Base-by-base conservation (phyloP, 257 asterid genomes). In the Fraxinus cuspidata region DNA sequence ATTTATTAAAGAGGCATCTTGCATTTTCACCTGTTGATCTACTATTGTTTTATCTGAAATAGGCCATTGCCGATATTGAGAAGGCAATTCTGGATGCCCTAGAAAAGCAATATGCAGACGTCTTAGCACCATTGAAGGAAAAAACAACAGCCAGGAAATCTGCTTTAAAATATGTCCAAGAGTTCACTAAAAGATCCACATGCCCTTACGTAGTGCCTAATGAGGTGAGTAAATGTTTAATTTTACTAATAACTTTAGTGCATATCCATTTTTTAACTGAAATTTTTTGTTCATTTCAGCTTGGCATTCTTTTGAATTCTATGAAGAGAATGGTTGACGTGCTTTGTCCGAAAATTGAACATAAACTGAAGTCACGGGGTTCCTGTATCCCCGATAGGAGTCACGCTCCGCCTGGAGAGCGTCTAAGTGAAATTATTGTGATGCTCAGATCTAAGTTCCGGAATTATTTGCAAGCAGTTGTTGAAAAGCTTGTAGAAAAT, bases 11-110 rank as follows among this genome's bases (percentile, higher is more conserved):
- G 53, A 47, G 80, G 65, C 74, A 60, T 66, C 56, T 56, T 80
- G 79, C 38, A 74, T 53, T 29, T 80, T 40, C 64, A 19, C 38
- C 16, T 11, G n/a, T 27, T 63, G 69, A 63, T 63, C 69, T 12
- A 25, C 5, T 60, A 63, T 56, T 63, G 16, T 49, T 73, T 21
- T 27, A 18, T 34, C 27, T 16, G 8, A 25, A 78, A 64, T 63
- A 87, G 91, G 91, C 89, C 81, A 84, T 87, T 77, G 91, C 89
- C 21, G 91, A 87, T 85, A 44, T 83, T 37, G 91, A 87, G 85
- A 87, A 87, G 78, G 91, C 91, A 51, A 83, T 81, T 60, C 77
- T 87, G 60, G 91, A 87, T 38, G 83, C 91, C 71, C 74, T 87
- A 4, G 91, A 87, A 73, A 87, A 79, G 84, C 91, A 87, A 42